Percentiles rank a stretch among this genome's conserved stretches.
Conservation (phyloP, 805 yeast genomes). For the Saturnispora bothae region DNA sequence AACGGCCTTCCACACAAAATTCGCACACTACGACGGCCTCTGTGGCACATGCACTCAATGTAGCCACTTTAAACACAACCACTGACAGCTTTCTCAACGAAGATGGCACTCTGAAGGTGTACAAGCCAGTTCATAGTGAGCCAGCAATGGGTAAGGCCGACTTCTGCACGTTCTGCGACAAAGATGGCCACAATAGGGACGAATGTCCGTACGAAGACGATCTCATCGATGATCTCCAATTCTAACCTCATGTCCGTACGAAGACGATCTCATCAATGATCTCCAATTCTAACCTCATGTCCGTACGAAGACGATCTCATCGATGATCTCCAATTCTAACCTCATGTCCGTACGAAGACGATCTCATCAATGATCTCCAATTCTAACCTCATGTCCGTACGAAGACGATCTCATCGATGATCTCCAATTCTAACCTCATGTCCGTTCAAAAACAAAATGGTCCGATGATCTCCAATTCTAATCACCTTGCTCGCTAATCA, state of each 20-base stretch:
- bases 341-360: too few relatives aligned
- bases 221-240: constrained; percentile 17
- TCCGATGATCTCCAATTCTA: background rate
- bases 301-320: too few relatives aligned
- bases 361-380: too few relatives aligned
- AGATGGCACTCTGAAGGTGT: constrained; percentile 26
- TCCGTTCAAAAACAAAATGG: too few relatives aligned
- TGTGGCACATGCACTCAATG: background rate
- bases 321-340: too few relatives aligned
- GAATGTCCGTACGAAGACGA: constrained; percentile 82
- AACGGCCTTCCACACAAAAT: too few relatives aligned
- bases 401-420: too few relatives aligned
- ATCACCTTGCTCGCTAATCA: background rate
- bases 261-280: too few relatives aligned
- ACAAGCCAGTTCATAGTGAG: constrained; percentile 42
- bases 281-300: too few relatives aligned
- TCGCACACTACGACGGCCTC: too few relatives aligned
- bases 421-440: too few relatives aligned
- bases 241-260: background rate
- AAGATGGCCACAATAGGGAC: constrained; percentile 76
- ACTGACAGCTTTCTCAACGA: constrained; percentile 5
- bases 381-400: too few relatives aligned
- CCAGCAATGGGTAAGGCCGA: constrained; percentile 63
- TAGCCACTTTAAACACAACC: background rate
- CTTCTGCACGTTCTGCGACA: constrained; percentile 93